Conservation (phyloP, 164 flowering plant genomes). For the Chimonanthus salicifolius region DNA sequence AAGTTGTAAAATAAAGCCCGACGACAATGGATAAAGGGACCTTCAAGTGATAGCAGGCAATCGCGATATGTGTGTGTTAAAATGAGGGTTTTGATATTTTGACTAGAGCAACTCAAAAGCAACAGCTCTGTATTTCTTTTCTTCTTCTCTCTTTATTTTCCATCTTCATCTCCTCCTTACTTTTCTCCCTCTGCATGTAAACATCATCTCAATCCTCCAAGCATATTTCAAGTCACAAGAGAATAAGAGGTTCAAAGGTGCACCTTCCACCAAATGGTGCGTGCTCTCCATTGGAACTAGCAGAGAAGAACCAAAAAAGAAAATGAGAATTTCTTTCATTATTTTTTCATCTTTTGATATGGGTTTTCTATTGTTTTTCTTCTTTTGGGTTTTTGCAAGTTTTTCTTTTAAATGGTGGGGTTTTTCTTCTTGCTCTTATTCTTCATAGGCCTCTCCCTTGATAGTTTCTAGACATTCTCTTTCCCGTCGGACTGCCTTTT, state of each 20-base stretch:
- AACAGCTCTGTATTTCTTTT: constrained; percentile 30
- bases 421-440: not conserved
- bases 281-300: constrained; percentile 19
- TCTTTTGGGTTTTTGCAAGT: no score
- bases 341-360: constrained; percentile 31
- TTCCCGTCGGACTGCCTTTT: not conserved
- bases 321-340: constrained; percentile 1
- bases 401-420: no score
- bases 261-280: constrained; percentile 54
- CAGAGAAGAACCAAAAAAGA: no score
- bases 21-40: no score
- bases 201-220: constrained; percentile 2
- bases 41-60: no score
- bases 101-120: constrained; percentile 44
- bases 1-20: no score
- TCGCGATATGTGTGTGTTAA: no score
- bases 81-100: constrained; percentile 33
- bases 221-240: constrained; percentile 16
- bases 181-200: constrained; percentile 19
- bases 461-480: constrained; percentile 7
- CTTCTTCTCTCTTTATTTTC: not conserved
- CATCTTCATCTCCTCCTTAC: constrained; percentile 13
- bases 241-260: constrained; percentile 14
- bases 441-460: constrained; percentile 61
- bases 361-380: no score